Evolutionary conservation across 2,329 filamentous ascomycete species (phyloP), one percentile per base, ranked within the genome.

Genomic region (Hypoxylon sp.): DNA sequence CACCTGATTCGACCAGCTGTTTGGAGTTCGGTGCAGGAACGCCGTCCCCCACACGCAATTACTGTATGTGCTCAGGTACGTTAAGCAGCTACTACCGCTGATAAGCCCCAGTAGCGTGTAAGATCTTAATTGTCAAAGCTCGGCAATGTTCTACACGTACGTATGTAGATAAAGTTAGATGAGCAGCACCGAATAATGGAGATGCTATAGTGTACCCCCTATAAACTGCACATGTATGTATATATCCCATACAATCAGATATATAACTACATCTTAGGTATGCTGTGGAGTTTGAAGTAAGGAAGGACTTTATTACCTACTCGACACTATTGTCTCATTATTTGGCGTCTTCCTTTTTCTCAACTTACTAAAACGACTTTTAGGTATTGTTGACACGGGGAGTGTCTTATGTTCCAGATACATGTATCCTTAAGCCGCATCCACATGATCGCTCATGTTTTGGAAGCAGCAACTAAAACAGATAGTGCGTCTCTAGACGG

Each of bases 121-220:
- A 62, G 66, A 68, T 65, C 44, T 65, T 65, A 62, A 68, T 61
- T 66, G 30, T 20, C 14, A 49, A 61, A 65, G 49, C 30, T 61
- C 50, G 55, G 50, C 60, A 64, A 58, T 57, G 17, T 11, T 54
- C 5, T 55, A 44, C 25, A 27, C 5, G 17, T 44, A 11, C 17
- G 40, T 17, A 3, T 5, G 5, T 27, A 54, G 48, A 58, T 54
- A 56, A 57, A 46, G 40, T 62, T 48, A 30, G 30, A 62, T 56
- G 22, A 42, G 51, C 42, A 6, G 17, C 40, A 20, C 8, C 40
- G 17, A 44, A 44, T 44, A 44, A 22, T 11, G 20, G 17, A 44
- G 40, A 44, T 44, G 13, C 8, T 11, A 37, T 37, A 13, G 10
- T 13, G 25, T 27, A 27, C 25, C 25, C 25, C 25, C 25, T 27